Evolutionary conservation across 2,329 filamentous ascomycete species (phyloP), one percentile per base, ranked within the genome.

Genomic region (Sporothrix humicola): DNA sequence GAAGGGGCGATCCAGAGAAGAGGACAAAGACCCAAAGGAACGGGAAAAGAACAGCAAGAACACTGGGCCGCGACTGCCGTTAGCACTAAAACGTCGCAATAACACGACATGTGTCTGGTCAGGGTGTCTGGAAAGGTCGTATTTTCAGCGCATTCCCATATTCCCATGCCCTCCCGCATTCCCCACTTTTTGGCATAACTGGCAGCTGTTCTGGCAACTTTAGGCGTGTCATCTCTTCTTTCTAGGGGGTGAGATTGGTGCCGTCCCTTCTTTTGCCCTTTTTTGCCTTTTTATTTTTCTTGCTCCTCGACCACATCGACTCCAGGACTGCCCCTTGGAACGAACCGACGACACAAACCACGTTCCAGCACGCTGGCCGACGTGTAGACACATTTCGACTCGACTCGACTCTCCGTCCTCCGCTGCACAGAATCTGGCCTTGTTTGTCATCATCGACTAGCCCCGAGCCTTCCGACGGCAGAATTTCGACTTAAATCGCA

Each of bases 191-290:
- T 50, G 42, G 65, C 72, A 46, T 26, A 63, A 52, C 37, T 8
- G 56, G 50, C 48, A 52, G 48, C 52, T 20, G 37, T 59, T 59
- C 65, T 70, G 68, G 68, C 68, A 58, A 69, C 61, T 56, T 50
- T 52, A 61, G 71, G 71, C 65, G 71, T 73, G 71, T 73, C 65
- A 69, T 73, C 71, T 69, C 66, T 69, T 65, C 71, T 73, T 69
- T 69, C 61, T 59, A 50, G 46, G 46, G 44, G 46, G 44, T n/a
- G 23, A 52, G 13, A 52, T 15, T 66, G 68, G 52, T 46, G 68
- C 9, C 68, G 68, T 70, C 52, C 52, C 63, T 72, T 72, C 48
- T 68, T 15, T 52, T 52, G 63, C 23, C 63, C 20, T n/a, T 52
- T 66, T 31, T 50, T 20, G 7, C 63, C n/a, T 68, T 50, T 50